Evolutionary conservation across 345 rosid species (phyloP).

Genomic region (Mallotus nudiflorus): DNA sequence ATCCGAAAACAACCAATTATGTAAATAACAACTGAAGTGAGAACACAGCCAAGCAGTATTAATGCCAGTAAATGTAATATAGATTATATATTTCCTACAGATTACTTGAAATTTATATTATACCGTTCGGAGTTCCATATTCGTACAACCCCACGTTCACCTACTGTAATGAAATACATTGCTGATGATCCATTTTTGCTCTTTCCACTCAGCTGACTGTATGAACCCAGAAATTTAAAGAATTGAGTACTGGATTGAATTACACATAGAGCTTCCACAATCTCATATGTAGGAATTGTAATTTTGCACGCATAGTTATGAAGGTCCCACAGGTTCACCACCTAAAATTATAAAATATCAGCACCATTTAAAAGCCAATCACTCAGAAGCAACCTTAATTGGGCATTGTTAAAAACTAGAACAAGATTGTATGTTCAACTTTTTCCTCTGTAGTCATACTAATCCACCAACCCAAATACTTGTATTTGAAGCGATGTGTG

Average conservation of each 20-base stretch:
- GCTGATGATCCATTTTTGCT: conserved; percentile 36
- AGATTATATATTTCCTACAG: background rate
- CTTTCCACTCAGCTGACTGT: conserved; percentile 43
- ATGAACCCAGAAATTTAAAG: conserved; percentile 46
- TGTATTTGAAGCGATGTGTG: conserved; percentile 13
- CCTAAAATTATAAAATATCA: conserved; percentile 46
- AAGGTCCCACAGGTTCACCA: conserved; percentile 94
- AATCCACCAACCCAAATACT: conserved; percentile 6
- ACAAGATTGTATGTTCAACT: background rate
- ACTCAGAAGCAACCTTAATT: background rate
- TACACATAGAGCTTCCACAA: conserved; percentile 69
- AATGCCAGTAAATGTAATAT: background rate
- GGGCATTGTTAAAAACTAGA: conserved; percentile 6
- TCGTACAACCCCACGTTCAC: conserved; percentile 84
- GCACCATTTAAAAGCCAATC: background rate
- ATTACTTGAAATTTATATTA: conserved; percentile 8
- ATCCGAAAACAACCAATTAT: background rate
- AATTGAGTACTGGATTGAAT: conserved; percentile 54
- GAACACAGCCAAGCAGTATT: background rate
- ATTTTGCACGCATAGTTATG: conserved; percentile 64
- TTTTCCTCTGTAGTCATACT: background rate
- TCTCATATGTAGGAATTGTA: conserved; percentile 81
- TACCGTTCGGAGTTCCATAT: conserved; percentile 91
- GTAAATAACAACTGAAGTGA: background rate
- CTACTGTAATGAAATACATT: conserved; percentile 68